Conservation (phyloP, 2,329 filamentous ascomycete species). For the Colletotrichum sp. region DNA sequence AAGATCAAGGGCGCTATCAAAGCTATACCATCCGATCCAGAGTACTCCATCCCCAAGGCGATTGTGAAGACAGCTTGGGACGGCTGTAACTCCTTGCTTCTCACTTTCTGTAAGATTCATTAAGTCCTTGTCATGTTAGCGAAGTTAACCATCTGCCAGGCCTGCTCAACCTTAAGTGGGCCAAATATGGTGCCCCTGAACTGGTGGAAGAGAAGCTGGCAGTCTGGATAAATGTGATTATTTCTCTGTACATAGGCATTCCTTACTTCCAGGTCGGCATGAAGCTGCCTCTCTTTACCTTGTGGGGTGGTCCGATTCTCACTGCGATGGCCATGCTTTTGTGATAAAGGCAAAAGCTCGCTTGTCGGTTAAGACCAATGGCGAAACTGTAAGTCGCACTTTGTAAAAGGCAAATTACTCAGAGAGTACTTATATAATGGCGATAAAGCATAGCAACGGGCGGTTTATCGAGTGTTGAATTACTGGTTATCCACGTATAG, state of each 20-base stretch:
- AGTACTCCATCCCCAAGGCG: background rate
- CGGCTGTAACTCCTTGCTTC: background rate
- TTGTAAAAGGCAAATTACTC: background rate
- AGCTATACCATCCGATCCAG: background rate
- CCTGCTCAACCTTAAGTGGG: background rate
- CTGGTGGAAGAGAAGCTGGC: background rate
- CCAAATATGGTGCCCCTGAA: background rate
- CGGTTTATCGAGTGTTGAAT: fast-evolving
- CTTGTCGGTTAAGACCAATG: background rate
- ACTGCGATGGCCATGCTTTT: background rate
- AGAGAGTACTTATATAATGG: background rate
- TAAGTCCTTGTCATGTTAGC: fast-evolving
- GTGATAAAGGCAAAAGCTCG: background rate
- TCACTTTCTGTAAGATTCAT: background rate
- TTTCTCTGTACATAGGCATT: background rate
- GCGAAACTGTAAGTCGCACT: background rate
- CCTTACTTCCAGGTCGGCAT: background rate
- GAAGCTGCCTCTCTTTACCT: background rate
- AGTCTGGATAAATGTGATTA: background rate
- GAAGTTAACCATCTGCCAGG: background rate
- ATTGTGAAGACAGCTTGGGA: background rate
- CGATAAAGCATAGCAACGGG: fast-evolving
- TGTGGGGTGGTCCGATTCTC: background rate
- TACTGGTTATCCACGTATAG: background rate
- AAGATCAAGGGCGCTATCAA: background rate